Base-by-base conservation (phyloP, 768 basidiomycete genomes). In the Austroboletus eburneus region DNA sequence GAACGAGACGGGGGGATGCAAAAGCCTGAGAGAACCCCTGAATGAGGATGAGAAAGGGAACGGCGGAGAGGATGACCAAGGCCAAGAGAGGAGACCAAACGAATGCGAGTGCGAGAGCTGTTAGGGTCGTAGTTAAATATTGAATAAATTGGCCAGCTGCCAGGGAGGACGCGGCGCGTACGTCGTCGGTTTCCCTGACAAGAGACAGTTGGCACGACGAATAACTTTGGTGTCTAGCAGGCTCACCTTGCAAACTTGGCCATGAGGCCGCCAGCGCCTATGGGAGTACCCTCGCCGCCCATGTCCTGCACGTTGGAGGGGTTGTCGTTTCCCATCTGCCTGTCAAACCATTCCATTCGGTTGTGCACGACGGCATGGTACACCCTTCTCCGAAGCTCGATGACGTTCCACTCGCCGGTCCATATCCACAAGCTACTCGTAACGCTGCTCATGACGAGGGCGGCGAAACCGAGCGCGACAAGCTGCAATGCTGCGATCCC, bases 291-390 rank as follows among this genome's bases (percentile, higher is more conserved):
- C 25, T 65, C 68, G 27, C 75, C 71, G 37, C 48, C 47, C 32
- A 52, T 49, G 54, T 65, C 67, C 36, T 70, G 63, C 52, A 63
- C 58, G 43, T 62, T 53, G 7, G 67, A 70, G 20, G 73, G 65
- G 32, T 72, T 74, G 20, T 80, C 81, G 9, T 69, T 67, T 43
- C 79, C 81, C 76, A 86, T 83, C 46, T 87, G 83, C 33, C 78
- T 66, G 67, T 96, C 93, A 62, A 91, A 96, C 93, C 94, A 96
- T n/a, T 75, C 74, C 79, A 95, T 85, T 18, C 84, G 82, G 58
- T 84, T 85, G 20, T 58, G 60, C 14, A 80, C 75, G 22, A 96
- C 79, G 2, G 81, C 77, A 3, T 63, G 58, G 60, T 88, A 95
- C 6, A 94, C 85, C 39, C 70, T 69, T 57, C 75, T 72, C 50